These are phyloP conservation scores for Xylariaceae sp. DNA, from an alignment of 2,329 filamentous ascomycete genomes.

Conservation along the genomic window DNA sequence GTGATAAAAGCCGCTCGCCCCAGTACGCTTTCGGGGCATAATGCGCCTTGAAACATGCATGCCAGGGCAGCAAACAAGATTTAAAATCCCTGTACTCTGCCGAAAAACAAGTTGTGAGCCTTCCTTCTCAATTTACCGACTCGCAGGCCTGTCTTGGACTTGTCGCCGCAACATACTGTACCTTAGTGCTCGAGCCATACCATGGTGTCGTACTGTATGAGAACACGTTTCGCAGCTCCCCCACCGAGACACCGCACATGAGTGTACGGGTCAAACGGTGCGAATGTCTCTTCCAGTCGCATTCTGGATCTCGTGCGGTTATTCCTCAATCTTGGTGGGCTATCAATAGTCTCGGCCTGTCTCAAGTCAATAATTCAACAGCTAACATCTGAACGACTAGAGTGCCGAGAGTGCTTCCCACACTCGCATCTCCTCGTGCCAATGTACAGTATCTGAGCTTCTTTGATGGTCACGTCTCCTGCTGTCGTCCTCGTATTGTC, in stretches of 20 bases:
- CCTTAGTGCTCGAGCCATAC: not conserved
- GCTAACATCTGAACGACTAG: not conserved
- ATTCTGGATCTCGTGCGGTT: no score
- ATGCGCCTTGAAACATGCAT: slow-evolving; percentile 6
- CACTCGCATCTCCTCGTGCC: not conserved
- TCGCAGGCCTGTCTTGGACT: not conserved
- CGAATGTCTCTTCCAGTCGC: no score
- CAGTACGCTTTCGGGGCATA: not conserved
- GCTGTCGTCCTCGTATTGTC: no score
- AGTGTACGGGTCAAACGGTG: no score
- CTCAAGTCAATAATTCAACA: no score
- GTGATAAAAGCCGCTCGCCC: not conserved
- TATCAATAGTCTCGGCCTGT: no score
- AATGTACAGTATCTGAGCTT: not conserved
- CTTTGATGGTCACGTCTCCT: not conserved
- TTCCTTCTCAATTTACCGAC: not conserved
- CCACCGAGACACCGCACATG: no score
- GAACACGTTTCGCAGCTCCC: no score
- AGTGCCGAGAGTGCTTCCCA: not conserved
- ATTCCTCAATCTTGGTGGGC: no score
- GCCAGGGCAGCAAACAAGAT: not conserved
- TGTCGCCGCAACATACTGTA: not conserved
- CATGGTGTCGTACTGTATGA: not conserved
- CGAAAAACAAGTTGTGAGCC: not conserved
- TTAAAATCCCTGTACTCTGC: not conserved